Evolutionary conservation across 2,329 filamentous ascomycete genomes (phyloP).

Genomic region (Hypoxylon sp.): DNA sequence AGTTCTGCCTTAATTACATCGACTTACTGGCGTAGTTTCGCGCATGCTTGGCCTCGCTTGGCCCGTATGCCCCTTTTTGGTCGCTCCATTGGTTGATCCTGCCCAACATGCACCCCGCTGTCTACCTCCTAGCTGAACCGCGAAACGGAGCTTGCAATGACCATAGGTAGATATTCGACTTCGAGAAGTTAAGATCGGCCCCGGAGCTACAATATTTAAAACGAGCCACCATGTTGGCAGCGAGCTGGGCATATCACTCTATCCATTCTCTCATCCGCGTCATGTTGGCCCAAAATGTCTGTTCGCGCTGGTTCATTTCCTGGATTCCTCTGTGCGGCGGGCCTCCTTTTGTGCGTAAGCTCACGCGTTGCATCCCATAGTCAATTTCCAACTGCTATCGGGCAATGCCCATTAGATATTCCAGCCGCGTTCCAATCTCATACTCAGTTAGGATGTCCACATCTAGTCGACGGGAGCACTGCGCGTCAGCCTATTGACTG

Average conservation of each 20-base stretch:
- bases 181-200: conserved; percentile 33
- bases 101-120: conserved; percentile 18
- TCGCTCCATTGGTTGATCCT: conserved; percentile 15
- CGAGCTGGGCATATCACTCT: not conserved
- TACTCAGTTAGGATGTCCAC: conserved; percentile 42
- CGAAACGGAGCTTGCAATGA: conserved; percentile 9
- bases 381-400: conserved; percentile 16
- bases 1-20: not conserved
- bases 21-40: not conserved
- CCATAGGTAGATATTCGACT: conserved; percentile 1
- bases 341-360: conserved; percentile 13
- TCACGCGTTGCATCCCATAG: conserved; percentile 13
- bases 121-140: conserved; percentile 20
- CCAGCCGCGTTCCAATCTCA: conserved; percentile 39
- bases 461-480: conserved; percentile 42
- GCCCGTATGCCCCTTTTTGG: conserved; percentile 13
- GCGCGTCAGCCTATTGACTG: conserved; percentile 44
- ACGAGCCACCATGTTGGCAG: not conserved
- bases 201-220: conserved; percentile 21
- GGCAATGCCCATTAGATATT: conserved; percentile 43
- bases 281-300: conserved; percentile 30
- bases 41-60: conserved; percentile 35
- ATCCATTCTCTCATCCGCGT: conserved; percentile 3
- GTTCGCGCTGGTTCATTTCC: conserved; percentile 8
- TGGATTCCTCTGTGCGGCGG: conserved; percentile 8